Evolutionary conservation across 805 yeast genomes (phyloP).

Genomic region (Yarrowia porcina): DNA sequence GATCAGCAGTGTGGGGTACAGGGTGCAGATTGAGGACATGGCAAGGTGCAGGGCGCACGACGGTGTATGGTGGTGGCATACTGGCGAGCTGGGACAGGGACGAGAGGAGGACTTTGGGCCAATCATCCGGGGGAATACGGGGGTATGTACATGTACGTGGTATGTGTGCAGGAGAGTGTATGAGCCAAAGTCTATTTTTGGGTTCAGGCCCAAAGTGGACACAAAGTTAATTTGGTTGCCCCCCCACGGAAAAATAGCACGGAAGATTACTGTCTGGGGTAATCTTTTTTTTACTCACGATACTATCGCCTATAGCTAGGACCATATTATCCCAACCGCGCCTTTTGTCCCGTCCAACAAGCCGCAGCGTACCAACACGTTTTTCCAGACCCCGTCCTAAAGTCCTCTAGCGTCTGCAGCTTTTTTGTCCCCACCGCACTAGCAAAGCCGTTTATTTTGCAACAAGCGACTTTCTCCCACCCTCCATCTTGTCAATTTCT

Average conservation of each 20-base stretch:
- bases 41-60: background rate
- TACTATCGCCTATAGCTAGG: background rate
- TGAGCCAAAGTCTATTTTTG: background rate
- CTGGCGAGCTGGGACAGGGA: background rate
- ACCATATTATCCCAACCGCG: background rate
- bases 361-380: background rate
- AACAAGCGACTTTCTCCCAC: background rate
- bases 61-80: background rate
- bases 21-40: background rate
- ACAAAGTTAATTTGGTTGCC: background rate
- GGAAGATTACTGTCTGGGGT: constrained; percentile 20
- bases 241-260: constrained; percentile 17
- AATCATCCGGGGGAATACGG: background rate
- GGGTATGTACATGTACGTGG: background rate
- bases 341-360: background rate
- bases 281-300: background rate
- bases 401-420: background rate
- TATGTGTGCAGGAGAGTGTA: background rate
- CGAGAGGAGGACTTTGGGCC: background rate
- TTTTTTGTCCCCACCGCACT: background rate
- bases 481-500: background rate
- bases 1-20: constrained; percentile 25
- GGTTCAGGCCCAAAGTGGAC: background rate
- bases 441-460: background rate
- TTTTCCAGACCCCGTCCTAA: background rate